These are phyloP conservation scores for Ananas comosus DNA, from an alignment of 176 grass and related monocot genomes.

Conservation along the genomic window DNA sequence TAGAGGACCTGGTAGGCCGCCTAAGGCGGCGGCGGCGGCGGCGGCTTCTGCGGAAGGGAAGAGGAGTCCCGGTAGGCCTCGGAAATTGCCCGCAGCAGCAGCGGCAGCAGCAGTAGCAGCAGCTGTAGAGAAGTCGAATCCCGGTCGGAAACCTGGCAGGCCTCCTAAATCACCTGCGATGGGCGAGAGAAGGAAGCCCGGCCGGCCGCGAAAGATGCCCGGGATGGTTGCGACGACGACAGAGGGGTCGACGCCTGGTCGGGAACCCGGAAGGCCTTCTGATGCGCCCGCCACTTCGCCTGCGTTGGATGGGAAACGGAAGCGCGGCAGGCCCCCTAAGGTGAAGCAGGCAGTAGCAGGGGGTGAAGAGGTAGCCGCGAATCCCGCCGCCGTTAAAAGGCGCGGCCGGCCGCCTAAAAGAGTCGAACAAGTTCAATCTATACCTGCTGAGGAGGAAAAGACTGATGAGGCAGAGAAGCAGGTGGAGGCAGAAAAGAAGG, in stretches of 20 bases:
- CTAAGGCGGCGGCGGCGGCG: neutral
- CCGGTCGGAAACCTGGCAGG: neutral
- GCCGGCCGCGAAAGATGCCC: neutral
- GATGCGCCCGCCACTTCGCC: neutral
- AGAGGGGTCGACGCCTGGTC: neutral
- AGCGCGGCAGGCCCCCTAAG: neutral
- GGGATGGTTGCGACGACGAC: neutral
- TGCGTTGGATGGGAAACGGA: neutral
- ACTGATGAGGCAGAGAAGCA: neutral
- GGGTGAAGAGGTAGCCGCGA: no score
- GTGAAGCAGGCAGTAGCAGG: neutral
- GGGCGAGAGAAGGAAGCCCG: constrained; percentile 1
- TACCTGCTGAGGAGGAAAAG: neutral
- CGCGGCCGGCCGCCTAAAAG: neutral
- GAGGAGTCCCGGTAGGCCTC: neutral
- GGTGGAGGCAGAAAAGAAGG: neutral
- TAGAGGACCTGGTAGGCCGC: no score
- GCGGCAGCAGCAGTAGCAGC: neutral
- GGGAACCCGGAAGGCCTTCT: neutral
- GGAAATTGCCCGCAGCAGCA: neutral
- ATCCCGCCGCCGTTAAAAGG: neutral
- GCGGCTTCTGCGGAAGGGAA: neutral
- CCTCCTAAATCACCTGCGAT: neutral
- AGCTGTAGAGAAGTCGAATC: neutral
- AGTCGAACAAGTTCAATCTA: neutral